phyloP scores from a whole-genome alignment of 2,329 filamentous ascomycete species.

The Aspergillus floridensis region DNA sequence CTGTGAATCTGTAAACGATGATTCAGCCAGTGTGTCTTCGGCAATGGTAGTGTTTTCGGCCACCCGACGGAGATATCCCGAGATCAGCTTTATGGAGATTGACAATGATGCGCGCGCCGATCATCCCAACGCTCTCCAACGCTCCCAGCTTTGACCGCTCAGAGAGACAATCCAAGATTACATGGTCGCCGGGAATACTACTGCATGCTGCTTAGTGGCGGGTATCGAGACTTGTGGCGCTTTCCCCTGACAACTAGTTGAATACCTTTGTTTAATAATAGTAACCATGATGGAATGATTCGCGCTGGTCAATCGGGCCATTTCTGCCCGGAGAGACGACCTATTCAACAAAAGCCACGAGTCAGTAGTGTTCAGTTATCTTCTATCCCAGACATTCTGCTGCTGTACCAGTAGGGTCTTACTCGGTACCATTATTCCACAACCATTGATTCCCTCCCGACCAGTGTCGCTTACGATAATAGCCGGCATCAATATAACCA shows the following conservation, averaged over 20 bases:
- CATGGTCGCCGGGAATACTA: constrained; percentile 23
- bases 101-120: constrained; percentile 17
- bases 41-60: background rate
- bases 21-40: background rate
- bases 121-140: constrained; percentile 25
- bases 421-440: background rate
- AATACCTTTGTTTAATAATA: constrained; percentile 2
- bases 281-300: constrained; percentile 2
- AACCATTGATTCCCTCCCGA: background rate
- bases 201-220: constrained; percentile 22
- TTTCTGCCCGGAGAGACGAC: background rate
- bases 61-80: constrained; percentile 12
- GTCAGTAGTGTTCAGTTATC: background rate
- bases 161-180: background rate
- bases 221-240: constrained; percentile 6
- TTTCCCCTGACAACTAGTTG: constrained; percentile 2
- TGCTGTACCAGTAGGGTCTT: background rate
- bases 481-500: background rate
- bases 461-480: background rate
- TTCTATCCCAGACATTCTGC: background rate
- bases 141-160: constrained; percentile 22
- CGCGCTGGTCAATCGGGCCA: background rate
- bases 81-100: constrained; percentile 18
- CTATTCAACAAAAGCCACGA: background rate
- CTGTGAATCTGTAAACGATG: background rate